Base-by-base conservation (phyloP, 2,329 filamentous ascomycete species). In the Xylaria sp. region DNA sequence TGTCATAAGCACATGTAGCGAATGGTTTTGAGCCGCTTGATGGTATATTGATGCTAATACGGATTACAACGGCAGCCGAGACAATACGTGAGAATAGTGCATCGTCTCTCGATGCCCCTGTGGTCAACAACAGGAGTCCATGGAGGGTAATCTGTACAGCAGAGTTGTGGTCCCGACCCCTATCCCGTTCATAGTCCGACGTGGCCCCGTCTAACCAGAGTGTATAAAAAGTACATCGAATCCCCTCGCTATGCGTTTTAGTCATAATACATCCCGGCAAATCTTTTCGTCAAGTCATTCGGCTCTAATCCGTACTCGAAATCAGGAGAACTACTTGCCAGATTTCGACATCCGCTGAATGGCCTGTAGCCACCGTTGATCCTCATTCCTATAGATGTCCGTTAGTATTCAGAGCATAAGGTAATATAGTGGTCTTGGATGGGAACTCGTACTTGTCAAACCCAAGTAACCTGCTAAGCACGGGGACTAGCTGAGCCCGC, bases 291-390 rank as follows among this genome's bases (percentile, higher is more conserved):
- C 10, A 52, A 16, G 16, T 34, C 13, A 11, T 49, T 52, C 13
- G 16, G 9, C 19, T 46, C 9, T 50, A 16, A 16, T 16, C 16
- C 16, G 16, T 16, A 18, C 18, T 10, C 11, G 42, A 49, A 55
- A 48, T 49, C 59, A 52, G 11, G 18, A 34, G 8, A 6, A 19
- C 59, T 70, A 71, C 56, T 64, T 64, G 11, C 65, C 65, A 7
- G 65, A 62, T 52, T 54, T 67, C 6, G 69, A 67, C 18, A 69
- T 59, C 56, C 81, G 78, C 61, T 83, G 80, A 13, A 96, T 86
- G 2, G 89, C 91, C 16, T 86, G 83, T 75, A 88, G 84, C 91
- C 91, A 96, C 75, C 91, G 93, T 75, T 94, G 87, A 75, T 94
- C 89, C 67, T 96, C 92, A 35, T 74, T 67, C 63, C 80, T 82